Evolutionary conservation across 148 eudicot species (phyloP), one percentile per base, ranked within the genome.

Genomic region (Euryodendron excelsum): DNA sequence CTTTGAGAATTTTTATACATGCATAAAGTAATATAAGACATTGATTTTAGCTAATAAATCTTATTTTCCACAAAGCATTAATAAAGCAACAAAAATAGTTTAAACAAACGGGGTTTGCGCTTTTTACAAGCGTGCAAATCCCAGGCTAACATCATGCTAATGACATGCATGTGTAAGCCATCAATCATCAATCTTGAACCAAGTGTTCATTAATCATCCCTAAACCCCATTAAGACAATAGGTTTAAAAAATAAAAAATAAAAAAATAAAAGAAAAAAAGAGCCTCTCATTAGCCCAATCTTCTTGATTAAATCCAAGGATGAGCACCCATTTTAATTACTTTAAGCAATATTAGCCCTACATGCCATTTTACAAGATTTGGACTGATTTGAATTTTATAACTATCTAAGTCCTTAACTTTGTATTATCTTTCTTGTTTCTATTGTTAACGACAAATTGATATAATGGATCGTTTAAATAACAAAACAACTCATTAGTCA

Each of bases 141-240:
- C 13, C 3, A 39, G 20, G 52, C 73, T 27, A 44, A 28, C 73
- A 27, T 70, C 56, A 70, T 70, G 73, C 73, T 70, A 27, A 45
- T 45, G 73, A 45, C 53, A 70, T 69, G 73, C 36, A 18, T 69
- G 50, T 27, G 73, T 69, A 45, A 44, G 48, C 15, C 55, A 25
- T 69, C 73, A 45, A 25, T 27, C n/a, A 25, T 69, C 53, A 5
- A 44, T 27, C 73, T 69, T 69, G 53, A 25, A 56, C 73, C 73
- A 44, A 69, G 36, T 69, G 34, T n/a, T 27, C 5, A 41, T n/a
- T n/a, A 69, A 14, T 69, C 33, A 69, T 17, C 55, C n/a, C n/a
- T 45, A n/a, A 69, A 45, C 13, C 73, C 73, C 72, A n/a, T 23
- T 68, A 23, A n/a, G 12, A n/a, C 25, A 17, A 68, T 13, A 6